Evolutionary conservation across 225 moss, liverwort and hornwort species (phyloP), one percentile per base, ranked within the genome.

Genomic region (Pleurozium schreberi): DNA sequence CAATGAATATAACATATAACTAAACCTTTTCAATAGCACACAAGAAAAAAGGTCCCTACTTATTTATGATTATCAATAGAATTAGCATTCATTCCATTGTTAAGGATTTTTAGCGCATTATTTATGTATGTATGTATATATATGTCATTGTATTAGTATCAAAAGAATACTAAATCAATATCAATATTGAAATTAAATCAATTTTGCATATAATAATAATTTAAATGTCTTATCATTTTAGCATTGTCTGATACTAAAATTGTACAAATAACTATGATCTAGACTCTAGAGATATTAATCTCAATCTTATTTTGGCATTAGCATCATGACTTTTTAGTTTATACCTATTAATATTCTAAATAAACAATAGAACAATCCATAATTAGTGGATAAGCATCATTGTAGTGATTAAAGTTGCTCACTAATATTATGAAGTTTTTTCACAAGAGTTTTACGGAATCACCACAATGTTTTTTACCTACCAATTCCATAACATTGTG

Each of bases 61-160:
- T 27, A 43, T 27, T 71, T 1, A 43, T 45, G 73, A 28, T 73
- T 73, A 45, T 4, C 5, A 73, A 45, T 18, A 47, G 11, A 18
- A 30, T 74, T 47, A 27, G 16, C 16, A 71, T 71, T 71, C 9
- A 43, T 43, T 70, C 5, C 6, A 28, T 27, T 1, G 17, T 9
- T 45, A 43, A 71, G 0, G 28, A 9, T 43, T 43, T 43, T 1
- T 0, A 1, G 0, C 27, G 16, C 8, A 43, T 70, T 70, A 2
- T 7, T 68, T 38, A 20, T 69, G 40, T 27, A 25, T 9, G 27
- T 1, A n/a, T n/a, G n/a, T n/a, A n/a, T n/a, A n/a, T n/a, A n/a
- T n/a, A n/a, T 27, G 0, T 27, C 7, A 43, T 4, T 5, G 3
- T 71, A 28, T 28, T 10, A 28, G 3, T 73, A 17, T 30, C 17